These are phyloP conservation scores for Ensete ventricosum DNA, from an alignment of 176 grass and related monocot species.

Conservation along the genomic window DNA sequence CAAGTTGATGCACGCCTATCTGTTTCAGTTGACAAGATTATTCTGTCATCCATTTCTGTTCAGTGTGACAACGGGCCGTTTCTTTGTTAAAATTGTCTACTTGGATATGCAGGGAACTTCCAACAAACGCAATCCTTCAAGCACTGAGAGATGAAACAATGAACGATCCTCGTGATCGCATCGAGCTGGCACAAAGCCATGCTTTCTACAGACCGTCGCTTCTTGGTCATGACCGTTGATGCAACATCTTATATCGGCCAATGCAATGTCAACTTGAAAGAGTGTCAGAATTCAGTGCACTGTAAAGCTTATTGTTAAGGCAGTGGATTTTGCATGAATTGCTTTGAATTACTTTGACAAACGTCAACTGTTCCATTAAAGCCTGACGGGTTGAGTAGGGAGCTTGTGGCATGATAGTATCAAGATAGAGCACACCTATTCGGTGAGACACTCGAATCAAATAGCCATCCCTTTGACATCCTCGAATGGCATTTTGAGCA, in stretches of 20 bases:
- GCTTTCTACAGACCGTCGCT: conserved; percentile 74
- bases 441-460: no score
- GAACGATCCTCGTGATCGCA: conserved; percentile 91
- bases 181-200: conserved; percentile 80
- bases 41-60: conserved; percentile 3
- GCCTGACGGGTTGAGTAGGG: neutral
- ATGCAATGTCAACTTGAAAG: neutral
- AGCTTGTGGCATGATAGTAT: neutral
- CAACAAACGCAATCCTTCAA: conserved; percentile 72
- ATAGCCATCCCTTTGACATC: no score
- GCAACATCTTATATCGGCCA: neutral
- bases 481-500: no score
- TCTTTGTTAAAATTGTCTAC: conserved; percentile 18
- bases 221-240: conserved; percentile 32
- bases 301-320: neutral
- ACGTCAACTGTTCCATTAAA: neutral
- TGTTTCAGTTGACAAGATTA: no score
- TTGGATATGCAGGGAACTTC: conserved; percentile 55
- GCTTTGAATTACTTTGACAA: neutral
- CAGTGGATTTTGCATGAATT: neutral
- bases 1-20: no score
- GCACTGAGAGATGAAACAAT: conserved; percentile 93
- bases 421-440: no score
- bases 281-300: neutral
- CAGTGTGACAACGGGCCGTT: neutral